Conservation (phyloP, 2,329 filamentous ascomycete genomes). For the Venturia effusa region DNA sequence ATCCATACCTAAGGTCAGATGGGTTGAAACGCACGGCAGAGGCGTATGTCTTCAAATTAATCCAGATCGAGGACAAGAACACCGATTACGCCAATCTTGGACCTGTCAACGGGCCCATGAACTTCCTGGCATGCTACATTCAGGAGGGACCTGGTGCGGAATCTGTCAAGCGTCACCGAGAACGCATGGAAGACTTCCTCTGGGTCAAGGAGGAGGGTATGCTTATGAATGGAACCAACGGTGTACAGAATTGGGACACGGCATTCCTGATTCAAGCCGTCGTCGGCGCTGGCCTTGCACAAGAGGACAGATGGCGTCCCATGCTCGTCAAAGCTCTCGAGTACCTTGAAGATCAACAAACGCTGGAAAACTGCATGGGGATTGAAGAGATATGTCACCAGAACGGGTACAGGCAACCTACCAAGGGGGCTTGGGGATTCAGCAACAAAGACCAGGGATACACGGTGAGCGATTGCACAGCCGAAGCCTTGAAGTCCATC, state of each 20-base stretch:
- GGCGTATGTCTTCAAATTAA: conserved; percentile 68
- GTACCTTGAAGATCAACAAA: conserved; percentile 86
- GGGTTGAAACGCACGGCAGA: conserved; percentile 61
- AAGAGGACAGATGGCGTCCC: conserved; percentile 63
- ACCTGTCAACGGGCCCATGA: conserved; percentile 85
- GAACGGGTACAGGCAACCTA: conserved; percentile 63
- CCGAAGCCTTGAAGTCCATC: conserved; percentile 79
- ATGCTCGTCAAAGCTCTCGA: conserved; percentile 75
- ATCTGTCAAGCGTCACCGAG: conserved; percentile 64
- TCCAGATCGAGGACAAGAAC: conserved; percentile 87
- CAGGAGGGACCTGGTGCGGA: conserved; percentile 66
- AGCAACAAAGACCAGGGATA: conserved; percentile 90
- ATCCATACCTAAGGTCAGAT: conserved; percentile 61
- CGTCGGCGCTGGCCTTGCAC: conserved; percentile 66
- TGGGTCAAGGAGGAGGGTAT: conserved; percentile 92
- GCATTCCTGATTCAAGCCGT: conserved; percentile 78
- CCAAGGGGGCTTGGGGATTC: conserved; percentile 94
- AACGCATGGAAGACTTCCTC: conserved; percentile 73
- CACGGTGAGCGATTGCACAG: conserved; percentile 87
- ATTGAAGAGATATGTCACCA: conserved; percentile 19
- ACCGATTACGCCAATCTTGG: conserved; percentile 79
- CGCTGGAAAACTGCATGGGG: conserved; percentile 63
- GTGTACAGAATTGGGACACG: conserved; percentile 97
- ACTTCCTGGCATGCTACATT: conserved; percentile 76
- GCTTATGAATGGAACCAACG: conserved; percentile 92